Conservation (phyloP, 257 asterid species). For the Lycium barbarum region DNA sequence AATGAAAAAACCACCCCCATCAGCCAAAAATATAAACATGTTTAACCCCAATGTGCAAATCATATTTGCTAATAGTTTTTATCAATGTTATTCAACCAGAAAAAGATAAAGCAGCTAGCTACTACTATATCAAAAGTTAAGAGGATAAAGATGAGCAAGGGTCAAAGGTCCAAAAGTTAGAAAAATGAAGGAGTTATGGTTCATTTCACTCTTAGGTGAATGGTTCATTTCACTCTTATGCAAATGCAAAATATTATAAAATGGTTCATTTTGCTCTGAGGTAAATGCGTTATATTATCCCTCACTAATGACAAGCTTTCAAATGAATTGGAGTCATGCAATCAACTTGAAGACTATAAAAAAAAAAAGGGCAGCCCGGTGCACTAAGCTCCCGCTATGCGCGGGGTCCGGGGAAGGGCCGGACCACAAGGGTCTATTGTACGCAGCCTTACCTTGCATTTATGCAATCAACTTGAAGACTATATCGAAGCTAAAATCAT, state of each 20-base stretch:
- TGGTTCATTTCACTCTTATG: not conserved
- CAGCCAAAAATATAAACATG: not conserved
- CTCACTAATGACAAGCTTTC: not conserved
- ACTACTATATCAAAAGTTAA: not conserved
- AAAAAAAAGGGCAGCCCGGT: no score
- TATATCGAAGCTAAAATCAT: not conserved
- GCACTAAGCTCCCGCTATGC: no score
- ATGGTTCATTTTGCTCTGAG: not conserved
- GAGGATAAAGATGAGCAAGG: not conserved
- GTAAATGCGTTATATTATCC: not conserved
- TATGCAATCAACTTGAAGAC: not conserved
- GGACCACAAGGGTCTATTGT: no score
- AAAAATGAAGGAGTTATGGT: not conserved
- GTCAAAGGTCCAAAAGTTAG: not conserved
- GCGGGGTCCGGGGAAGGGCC: no score
- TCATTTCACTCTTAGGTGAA: not conserved
- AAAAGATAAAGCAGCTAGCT: not conserved
- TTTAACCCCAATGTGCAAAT: not conserved
- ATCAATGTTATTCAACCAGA: not conserved
- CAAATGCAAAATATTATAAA: not conserved
- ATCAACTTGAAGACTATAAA: slow-evolving; percentile 11
- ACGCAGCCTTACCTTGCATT: no score
- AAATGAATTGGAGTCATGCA: not conserved
- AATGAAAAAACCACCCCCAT: not conserved
- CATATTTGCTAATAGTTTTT: not conserved